Base-by-base conservation (phyloP, 2,329 filamentous ascomycete genomes). In the Verticillium albo-atrum region DNA sequence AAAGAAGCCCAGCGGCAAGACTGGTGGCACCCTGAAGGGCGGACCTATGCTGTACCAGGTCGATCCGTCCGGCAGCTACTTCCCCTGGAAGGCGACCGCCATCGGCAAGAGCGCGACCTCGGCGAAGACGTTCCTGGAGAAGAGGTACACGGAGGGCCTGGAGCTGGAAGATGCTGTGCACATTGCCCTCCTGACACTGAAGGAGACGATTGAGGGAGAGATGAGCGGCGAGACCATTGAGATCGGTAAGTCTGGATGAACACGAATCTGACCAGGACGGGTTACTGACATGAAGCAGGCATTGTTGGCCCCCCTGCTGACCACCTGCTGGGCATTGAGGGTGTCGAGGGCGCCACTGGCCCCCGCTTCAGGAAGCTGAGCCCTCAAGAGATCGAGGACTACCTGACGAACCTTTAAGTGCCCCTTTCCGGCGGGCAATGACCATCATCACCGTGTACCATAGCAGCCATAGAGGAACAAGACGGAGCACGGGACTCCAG, bases 191-290 rank as follows among this genome's bases (percentile, higher is more conserved):
- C 81, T 99, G 74, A 99, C 95, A 27, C 81, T 99, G 73, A 99
- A 99, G 84, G 95, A 99, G 83, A 97, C 95, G 60, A 99, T 99
- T 72, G 94, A 98, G 80, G 95, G 95, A 60, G 95, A 98, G 80
- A 98, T 98, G 94, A 98, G 94, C 68, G 94, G 94, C 63, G 93
- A 98, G 75, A 97, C 94, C 32, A 96, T 99, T 65, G 95, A 99
- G 79, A 97, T 99, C 75, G 94, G 92, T 92, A 78, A 74, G 87
- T 74, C 32, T 52, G 58, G 51, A 28, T n/a, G 14, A 6, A 26
- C 7, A 53, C 17, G 52, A 14, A 14, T 28, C 32, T n/a, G n/a
- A n/a, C n/a, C n/a, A n/a, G n/a, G 27, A 0, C 14, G 1, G 15
- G 50, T 56, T 52, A 56, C 66, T 69, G 67, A 71, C 60, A 54